Percentiles rank a stretch among this genome's conserved stretches.
These are phyloP conservation scores for Parastagonospora avenae DNA, from an alignment of 2,329 filamentous ascomycete species.

Conservation along the genomic window DNA sequence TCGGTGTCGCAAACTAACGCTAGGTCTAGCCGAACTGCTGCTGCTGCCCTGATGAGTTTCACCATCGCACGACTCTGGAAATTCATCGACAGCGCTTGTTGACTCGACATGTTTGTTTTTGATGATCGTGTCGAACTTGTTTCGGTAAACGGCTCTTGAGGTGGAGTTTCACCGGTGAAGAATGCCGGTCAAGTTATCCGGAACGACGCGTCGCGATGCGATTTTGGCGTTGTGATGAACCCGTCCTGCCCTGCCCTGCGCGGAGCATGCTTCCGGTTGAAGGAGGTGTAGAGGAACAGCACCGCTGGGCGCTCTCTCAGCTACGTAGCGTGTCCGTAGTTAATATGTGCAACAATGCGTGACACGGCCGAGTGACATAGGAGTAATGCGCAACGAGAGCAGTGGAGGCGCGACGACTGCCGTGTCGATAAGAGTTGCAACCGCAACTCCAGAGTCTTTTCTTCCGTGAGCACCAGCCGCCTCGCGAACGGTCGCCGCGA, in stretches of 20 bases:
- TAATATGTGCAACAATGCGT: not conserved
- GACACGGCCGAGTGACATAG: not conserved
- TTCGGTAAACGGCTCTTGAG: not conserved
- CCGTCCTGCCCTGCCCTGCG: not conserved
- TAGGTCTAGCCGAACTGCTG: too few relatives aligned
- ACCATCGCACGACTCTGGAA: not conserved
- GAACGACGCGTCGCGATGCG: not conserved
- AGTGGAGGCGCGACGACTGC: not conserved
- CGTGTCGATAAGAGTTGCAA: not conserved
- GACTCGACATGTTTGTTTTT: not conserved
- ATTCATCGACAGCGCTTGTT: not conserved
- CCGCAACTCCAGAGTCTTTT: not conserved
- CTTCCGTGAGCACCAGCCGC: not conserved
- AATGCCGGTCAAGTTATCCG: not conserved
- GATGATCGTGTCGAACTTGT: not conserved
- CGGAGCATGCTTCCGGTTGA: constrained; percentile 3
- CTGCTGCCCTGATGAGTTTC: not conserved
- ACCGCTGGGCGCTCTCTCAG: not conserved
- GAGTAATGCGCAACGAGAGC: not conserved
- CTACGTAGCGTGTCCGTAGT: too few relatives aligned
- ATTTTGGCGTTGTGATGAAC: not conserved
- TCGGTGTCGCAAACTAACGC: too few relatives aligned
- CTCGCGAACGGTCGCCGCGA: not conserved
- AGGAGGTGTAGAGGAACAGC: not conserved
- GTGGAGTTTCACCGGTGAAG: not conserved